Conservation (phyloP, 805 yeast species). For the Lachancea waltii region DNA sequence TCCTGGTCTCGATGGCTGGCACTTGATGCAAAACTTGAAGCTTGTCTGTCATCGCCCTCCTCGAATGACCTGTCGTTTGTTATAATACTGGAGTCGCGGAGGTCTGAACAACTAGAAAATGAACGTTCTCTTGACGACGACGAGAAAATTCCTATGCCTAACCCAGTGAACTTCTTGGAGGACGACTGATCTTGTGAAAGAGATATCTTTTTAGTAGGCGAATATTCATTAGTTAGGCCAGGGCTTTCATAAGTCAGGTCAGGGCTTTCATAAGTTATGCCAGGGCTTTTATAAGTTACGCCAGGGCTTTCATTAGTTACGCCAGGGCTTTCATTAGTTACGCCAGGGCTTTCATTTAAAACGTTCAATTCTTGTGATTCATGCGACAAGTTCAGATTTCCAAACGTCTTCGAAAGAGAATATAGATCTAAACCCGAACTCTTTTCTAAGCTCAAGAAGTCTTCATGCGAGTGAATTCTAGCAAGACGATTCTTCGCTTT, state of each 20-base stretch:
- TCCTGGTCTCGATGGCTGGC: too few species aligned
- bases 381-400: not conserved
- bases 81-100: not conserved
- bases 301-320: too few species aligned
- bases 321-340: too few species aligned
- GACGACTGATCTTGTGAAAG: too few species aligned
- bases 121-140: not conserved
- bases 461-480: constrained; percentile 28
- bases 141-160: not conserved
- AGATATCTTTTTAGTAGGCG: too few species aligned
- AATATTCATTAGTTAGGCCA: too few species aligned
- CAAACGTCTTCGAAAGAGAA: not conserved
- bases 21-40: not conserved
- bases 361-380: not conserved
- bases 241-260: too few species aligned
- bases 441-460: constrained; percentile 18
- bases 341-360: not conserved
- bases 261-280: too few species aligned
- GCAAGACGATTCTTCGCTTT: constrained; percentile 26
- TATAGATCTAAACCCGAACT: constrained; percentile 3
- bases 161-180: not conserved
- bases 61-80: constrained; percentile 8
- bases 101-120: not conserved
- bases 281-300: too few species aligned
- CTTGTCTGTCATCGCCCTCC: constrained; percentile 6